Evolutionary conservation across 768 basidiomycete species (phyloP).

Genomic region (Ramaria sp.): DNA sequence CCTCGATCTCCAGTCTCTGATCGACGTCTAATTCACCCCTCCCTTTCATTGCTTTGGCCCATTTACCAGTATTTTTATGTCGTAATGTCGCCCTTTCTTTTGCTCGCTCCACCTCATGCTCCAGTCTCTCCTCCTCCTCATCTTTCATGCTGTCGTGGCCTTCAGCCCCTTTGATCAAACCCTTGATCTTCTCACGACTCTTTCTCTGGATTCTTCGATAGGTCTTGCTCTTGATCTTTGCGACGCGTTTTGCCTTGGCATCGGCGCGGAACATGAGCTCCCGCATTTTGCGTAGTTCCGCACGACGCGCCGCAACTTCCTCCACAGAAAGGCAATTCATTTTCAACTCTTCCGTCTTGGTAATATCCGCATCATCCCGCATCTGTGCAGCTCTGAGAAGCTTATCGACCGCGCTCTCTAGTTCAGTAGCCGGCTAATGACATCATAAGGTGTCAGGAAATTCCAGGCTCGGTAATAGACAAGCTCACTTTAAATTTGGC

Average conservation of each 20-base stretch:
- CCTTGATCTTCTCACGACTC: conserved; percentile 46
- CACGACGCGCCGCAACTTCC: conserved; percentile 73
- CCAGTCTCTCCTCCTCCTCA: conserved; percentile 42
- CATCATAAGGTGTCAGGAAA: not conserved
- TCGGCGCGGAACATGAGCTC: conserved; percentile 93
- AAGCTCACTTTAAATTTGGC: conserved; percentile 72
- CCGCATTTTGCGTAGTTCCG: conserved; percentile 77
- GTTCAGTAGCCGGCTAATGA: conserved; percentile 65
- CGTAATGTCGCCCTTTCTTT: conserved; percentile 80
- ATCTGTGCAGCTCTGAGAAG: conserved; percentile 76
- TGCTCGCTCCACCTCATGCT: conserved; percentile 70
- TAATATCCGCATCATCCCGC: conserved; percentile 62
- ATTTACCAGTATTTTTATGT: conserved; percentile 83
- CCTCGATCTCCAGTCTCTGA: conserved; percentile 58
- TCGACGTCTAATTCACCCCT: conserved; percentile 58
- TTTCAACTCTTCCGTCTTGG: conserved; percentile 69
- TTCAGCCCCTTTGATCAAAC: conserved; percentile 38
- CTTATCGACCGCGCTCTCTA: conserved; percentile 76
- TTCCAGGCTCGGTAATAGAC: not conserved
- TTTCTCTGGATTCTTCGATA: conserved; percentile 81
- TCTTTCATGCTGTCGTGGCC: conserved; percentile 36
- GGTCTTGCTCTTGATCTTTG: conserved; percentile 94
- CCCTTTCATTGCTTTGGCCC: conserved; percentile 67
- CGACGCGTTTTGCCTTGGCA: conserved; percentile 75
- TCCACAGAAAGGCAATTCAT: conserved; percentile 76